Evolutionary conservation across 148 eudicot species (phyloP).

Genomic region (Gaultheria prostrata): DNA sequence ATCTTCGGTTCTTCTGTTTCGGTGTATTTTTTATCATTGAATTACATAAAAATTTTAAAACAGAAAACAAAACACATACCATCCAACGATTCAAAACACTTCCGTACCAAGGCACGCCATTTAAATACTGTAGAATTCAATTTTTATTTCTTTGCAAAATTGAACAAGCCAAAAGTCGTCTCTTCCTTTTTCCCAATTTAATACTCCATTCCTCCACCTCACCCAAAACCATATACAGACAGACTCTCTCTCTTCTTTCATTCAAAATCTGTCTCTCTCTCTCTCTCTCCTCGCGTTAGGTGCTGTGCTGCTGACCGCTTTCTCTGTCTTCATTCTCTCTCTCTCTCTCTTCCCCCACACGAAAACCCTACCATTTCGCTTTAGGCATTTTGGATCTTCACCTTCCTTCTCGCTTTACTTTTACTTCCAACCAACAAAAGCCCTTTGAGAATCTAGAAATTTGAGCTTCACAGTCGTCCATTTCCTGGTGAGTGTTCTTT

Average conservation of each 20-base stretch:
- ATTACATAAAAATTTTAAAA: too few species aligned
- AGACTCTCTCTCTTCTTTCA: background rate
- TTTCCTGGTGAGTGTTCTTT: slow-evolving; percentile 22
- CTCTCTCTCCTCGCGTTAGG: slow-evolving; percentile 6
- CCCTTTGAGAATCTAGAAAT: background rate
- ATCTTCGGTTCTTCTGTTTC: too few species aligned
- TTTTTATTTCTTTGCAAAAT: too few species aligned
- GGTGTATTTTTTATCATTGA: too few species aligned
- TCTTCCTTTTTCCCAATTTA: background rate
- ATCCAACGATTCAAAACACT: too few species aligned
- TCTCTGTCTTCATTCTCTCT: slow-evolving; percentile 17
- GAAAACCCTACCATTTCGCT: slow-evolving; percentile 26
- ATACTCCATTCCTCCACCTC: background rate
- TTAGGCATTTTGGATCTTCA: slow-evolving; percentile 23
- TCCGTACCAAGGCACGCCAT: too few species aligned
- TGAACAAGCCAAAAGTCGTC: background rate
- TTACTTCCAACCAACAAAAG: background rate
- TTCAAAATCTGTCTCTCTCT: slow-evolving; percentile 14
- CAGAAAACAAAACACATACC: too few species aligned
- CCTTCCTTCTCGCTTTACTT: background rate
- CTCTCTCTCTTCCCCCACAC: background rate
- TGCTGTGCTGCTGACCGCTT: slow-evolving; percentile 12
- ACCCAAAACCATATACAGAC: background rate
- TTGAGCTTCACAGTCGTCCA: slow-evolving; percentile 16
- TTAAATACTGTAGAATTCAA: too few species aligned